Evolutionary conservation across 1,284 basidiomycete genomes (phyloP), one percentile per base, ranked within the genome.

Genomic region (Tetrapyrgos nigripes): DNA sequence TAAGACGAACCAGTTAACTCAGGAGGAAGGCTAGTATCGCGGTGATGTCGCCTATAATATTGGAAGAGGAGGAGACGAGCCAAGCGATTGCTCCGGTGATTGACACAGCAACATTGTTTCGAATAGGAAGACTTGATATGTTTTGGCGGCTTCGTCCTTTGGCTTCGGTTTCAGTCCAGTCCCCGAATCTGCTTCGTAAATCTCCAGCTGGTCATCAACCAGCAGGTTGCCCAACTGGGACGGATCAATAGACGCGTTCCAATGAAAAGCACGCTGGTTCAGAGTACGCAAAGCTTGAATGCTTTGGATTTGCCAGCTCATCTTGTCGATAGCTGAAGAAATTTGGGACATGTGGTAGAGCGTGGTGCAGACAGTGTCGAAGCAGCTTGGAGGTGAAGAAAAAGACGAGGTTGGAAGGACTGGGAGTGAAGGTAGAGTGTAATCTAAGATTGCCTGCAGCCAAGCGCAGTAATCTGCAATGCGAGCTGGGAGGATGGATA

Each of bases 61-160:
- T n/a, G n/a, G n/a, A n/a, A n/a, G n/a, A n/a, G n/a, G n/a, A n/a
- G n/a, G n/a, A n/a, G n/a, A n/a, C n/a, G n/a, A n/a, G n/a, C n/a
- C n/a, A n/a, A n/a, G n/a, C n/a, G n/a, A n/a, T n/a, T 19, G 6
- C 4, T 48, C 66, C 40, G 74, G 71, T 6, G 55, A 56, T 63
- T 73, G 76, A 55, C 72, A 77, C 24, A 76, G 53, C 9, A 77
- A 55, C 62, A 73, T 65, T 14, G 61, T 63, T 50, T 77, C 75
- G 55, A 74, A 77, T 0, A 78, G 57, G 35, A 77, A 73, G 11
- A 77, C 68, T 3, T 70, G 69, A 46, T 70, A 69, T 26, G 64
- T 52, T 10, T 65, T 68, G 9, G 69, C 62, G 28, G 63, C 64
- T 49, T 71, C 65, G 6, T n/a, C n/a, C n/a, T n/a, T n/a, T n/a